Evolutionary conservation across 1,284 basidiomycete species (phyloP).

Genomic region (Irpex rosettiformis): DNA sequence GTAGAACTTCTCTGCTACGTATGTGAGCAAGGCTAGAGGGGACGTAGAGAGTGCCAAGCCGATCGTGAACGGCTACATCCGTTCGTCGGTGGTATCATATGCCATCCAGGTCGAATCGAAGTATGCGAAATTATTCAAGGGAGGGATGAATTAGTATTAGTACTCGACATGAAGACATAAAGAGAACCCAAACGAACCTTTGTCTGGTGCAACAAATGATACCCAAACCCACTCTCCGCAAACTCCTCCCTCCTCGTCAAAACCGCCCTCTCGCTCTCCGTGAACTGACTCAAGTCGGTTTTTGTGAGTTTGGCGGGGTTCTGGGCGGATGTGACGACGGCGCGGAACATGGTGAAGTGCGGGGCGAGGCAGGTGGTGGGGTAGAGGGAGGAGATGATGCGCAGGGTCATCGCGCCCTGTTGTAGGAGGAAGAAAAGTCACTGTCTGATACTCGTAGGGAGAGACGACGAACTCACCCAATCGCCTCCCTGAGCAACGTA

Average conservation of each 20-base stretch:
- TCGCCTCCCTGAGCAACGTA: conserved; percentile 19
- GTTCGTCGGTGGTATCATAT: conserved; percentile 4
- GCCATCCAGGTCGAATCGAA: background rate
- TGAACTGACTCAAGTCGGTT: background rate
- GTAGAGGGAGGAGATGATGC: background rate
- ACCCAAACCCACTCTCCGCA: background rate
- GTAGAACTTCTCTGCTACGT: conserved; percentile 16
- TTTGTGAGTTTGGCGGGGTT: background rate
- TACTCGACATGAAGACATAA: too few relatives aligned
- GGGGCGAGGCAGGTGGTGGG: background rate
- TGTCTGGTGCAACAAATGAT: background rate
- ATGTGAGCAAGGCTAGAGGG: conserved; percentile 14
- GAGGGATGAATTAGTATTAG: background rate
- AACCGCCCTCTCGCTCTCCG: background rate
- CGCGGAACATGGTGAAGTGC: background rate
- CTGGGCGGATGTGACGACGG: background rate
- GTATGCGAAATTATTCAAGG: background rate
- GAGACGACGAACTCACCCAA: conserved; percentile 7
- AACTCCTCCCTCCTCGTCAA: background rate
- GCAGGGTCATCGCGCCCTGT: background rate
- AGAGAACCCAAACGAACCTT: background rate
- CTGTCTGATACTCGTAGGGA: conserved; percentile 4
- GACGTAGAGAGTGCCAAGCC: conserved; percentile 10
- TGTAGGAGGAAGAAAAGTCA: background rate
- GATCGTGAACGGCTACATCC: conserved; percentile 14